phyloP scores from a whole-genome alignment of 768 basidiomycete genomes.

The Amanita subjunquillea region DNA sequence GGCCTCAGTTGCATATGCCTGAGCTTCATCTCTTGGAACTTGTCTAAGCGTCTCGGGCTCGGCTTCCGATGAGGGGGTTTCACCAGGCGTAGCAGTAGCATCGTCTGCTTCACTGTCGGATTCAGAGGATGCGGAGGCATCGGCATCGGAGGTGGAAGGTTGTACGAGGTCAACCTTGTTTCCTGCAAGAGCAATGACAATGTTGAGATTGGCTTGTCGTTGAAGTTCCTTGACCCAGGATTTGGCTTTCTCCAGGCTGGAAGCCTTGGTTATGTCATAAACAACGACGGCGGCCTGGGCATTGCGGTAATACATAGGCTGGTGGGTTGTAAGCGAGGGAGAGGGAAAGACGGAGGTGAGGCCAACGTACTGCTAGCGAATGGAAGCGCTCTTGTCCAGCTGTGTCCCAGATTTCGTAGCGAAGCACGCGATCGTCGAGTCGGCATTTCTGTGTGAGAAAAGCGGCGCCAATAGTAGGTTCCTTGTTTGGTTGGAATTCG shows the following conservation, averaged over 20 bases:
- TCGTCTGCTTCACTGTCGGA: constrained; percentile 88
- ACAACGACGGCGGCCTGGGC: constrained; percentile 97
- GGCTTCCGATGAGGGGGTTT: constrained; percentile 36
- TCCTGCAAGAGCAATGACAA: constrained; percentile 95
- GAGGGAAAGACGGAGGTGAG: constrained; percentile 5
- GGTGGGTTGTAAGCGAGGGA: constrained; percentile 8
- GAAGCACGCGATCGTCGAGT: constrained; percentile 85
- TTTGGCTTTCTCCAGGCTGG: constrained; percentile 96
- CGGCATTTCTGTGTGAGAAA: constrained; percentile 94
- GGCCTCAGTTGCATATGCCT: constrained; percentile 93
- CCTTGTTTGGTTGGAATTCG: constrained; percentile 98
- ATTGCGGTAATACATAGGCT: constrained; percentile 99
- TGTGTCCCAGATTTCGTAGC: constrained; percentile 97
- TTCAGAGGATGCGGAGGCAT: constrained; percentile 43
- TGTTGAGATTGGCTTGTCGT: constrained; percentile 97
- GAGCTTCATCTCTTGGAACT: constrained; percentile 90
- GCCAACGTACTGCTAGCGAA: constrained; percentile 72
- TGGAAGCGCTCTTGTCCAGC: constrained; percentile 96
- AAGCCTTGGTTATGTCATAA: constrained; percentile 94
- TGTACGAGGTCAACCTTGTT: constrained; percentile 95
- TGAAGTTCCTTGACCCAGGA: constrained; percentile 99
- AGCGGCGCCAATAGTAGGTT: constrained; percentile 95
- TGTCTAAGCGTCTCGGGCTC: constrained; percentile 75
- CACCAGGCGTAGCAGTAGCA: constrained; percentile 81
- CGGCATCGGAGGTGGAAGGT: constrained; percentile 41